Conservation (phyloP, 192 early-diverging fungal genomes). For the Coemansia sp. region DNA sequence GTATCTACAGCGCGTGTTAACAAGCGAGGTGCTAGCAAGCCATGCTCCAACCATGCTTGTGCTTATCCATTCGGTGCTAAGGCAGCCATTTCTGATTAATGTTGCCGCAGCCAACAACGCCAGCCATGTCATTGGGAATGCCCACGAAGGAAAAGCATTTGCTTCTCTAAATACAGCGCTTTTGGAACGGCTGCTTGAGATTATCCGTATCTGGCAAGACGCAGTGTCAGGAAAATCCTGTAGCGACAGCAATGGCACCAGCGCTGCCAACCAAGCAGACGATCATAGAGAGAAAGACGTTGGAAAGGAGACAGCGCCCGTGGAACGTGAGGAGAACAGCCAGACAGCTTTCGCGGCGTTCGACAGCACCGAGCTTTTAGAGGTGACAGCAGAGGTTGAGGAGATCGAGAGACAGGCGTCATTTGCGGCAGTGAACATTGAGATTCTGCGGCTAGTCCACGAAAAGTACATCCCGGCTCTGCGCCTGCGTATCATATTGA, state of each 20-base stretch:
- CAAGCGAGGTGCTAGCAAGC: slow-evolving; percentile 15
- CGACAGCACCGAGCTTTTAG: slow-evolving; percentile 35
- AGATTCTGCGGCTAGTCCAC: slow-evolving; percentile 22
- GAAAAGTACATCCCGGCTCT: slow-evolving; percentile 29
- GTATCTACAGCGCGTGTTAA: slow-evolving; percentile 40
- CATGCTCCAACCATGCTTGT: slow-evolving; percentile 31
- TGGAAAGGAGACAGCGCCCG: background rate
- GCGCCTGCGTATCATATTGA: slow-evolving; percentile 29
- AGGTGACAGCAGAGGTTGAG: slow-evolving; percentile 33
- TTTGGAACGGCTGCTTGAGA: slow-evolving; percentile 9
- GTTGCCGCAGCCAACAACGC: background rate
- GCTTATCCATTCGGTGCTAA: slow-evolving; percentile 25
- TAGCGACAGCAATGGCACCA: background rate
- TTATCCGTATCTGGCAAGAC: slow-evolving; percentile 23
- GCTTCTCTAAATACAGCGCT: slow-evolving; percentile 1
- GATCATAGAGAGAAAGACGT: background rate
- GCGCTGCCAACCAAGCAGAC: background rate
- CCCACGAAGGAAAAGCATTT: background rate
- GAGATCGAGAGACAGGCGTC: slow-evolving; percentile 29
- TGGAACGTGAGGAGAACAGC: slow-evolving; percentile 16
- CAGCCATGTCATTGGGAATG: background rate
- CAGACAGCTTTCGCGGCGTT: slow-evolving; percentile 29
- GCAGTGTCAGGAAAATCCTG: background rate
- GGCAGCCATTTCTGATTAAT: slow-evolving; percentile 6
- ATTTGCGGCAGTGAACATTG: slow-evolving; percentile 15